Base-by-base conservation (phyloP, 2,329 filamentous ascomycete species). In the Arthrinium puccinioides region DNA sequence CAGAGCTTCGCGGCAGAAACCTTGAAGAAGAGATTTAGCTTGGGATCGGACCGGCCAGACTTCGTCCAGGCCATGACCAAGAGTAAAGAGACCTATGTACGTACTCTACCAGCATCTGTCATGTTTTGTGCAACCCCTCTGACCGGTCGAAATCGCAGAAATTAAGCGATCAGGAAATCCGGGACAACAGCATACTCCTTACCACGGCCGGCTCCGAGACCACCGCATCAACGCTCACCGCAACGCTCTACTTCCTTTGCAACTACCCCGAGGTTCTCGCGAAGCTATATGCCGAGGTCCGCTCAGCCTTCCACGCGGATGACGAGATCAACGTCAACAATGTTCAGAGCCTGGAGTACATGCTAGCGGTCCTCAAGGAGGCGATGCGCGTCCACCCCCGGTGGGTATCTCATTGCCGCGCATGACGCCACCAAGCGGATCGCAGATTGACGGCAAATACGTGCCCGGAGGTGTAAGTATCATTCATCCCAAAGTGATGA, bases 121-220 rank as follows among this genome's bases (percentile, higher is more conserved):
- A n/a, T n/a, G n/a, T n/a, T n/a, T n/a, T n/a, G n/a, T n/a, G n/a
- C n/a, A n/a, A n/a, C n/a, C n/a, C n/a, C n/a, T n/a, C n/a, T n/a
- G n/a, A n/a, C n/a, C n/a, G n/a, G n/a, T n/a, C 15, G 18, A 1
- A 15, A 15, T 10, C 13, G 6, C 21, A 26, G 31, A 32, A 45
- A 10, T 39, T 55, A 20, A 44, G 30, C 21, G 21, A 50, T 7
- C 44, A 47, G 9, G 31, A 32, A 20, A 32, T 32, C 19, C 3
- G 21, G 13, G 10, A 21, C 11, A 32, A 32, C 31, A 32, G 21
- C 19, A 20, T 33, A 10, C 19, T 43, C 15, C 28, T 64, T 3
- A 55, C 73, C 23, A 52, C 62, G 8, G 69, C 67, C 5, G 69
- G 70, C 7, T 67, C 64, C 3, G 70, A 74, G 46, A 75, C 70